Percentiles rank a stretch among this genome's conserved stretches.
These are phyloP conservation scores for Dalbergia oliveri DNA, from an alignment of 306 rosid genomes.

Conservation along the genomic window DNA sequence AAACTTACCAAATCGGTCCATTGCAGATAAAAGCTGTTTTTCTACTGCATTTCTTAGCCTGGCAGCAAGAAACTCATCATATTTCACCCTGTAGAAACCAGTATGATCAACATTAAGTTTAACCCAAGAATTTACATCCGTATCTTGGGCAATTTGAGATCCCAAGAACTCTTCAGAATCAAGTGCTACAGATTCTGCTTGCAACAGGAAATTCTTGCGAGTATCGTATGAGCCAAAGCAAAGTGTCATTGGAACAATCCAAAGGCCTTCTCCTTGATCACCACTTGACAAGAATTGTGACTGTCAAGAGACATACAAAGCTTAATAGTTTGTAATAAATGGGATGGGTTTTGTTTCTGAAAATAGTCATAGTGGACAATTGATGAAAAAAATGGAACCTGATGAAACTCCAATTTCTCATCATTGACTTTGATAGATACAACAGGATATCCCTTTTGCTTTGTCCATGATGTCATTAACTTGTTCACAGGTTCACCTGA, in stretches of 20 bases:
- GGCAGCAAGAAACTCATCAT: conserved; percentile 76
- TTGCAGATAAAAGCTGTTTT: conserved; percentile 69
- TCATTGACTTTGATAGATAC: conserved; percentile 70
- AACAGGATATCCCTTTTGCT: conserved; percentile 93
- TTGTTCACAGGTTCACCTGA: conserved; percentile 93
- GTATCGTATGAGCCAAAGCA: conserved; percentile 76
- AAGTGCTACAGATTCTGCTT: conserved; percentile 62
- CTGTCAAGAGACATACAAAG: conserved; percentile 56
- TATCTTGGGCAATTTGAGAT: conserved; percentile 13
- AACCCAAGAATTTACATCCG: conserved; percentile 61
- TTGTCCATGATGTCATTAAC: conserved; percentile 92
- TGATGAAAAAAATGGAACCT: conserved; percentile 60
- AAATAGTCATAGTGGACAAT: conserved; percentile 31
- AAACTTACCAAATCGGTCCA: conserved; percentile 75
- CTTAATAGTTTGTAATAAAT: conserved; percentile 33
- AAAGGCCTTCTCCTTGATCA: conserved; percentile 78
- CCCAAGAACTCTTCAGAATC: conserved; percentile 63
- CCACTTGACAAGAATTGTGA: conserved; percentile 86
- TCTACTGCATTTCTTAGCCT: conserved; percentile 79
- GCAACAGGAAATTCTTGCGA: conserved; percentile 73
- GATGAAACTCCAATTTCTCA: conserved; percentile 80
- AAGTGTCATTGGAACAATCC: conserved; percentile 87
- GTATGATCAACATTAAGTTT: conserved; percentile 93
- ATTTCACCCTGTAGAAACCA: conserved; percentile 96
- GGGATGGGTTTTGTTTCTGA: conserved; percentile 16